phyloP scores from a whole-genome alignment of 768 basidiomycete species.

The Daedalea quercina region DNA sequence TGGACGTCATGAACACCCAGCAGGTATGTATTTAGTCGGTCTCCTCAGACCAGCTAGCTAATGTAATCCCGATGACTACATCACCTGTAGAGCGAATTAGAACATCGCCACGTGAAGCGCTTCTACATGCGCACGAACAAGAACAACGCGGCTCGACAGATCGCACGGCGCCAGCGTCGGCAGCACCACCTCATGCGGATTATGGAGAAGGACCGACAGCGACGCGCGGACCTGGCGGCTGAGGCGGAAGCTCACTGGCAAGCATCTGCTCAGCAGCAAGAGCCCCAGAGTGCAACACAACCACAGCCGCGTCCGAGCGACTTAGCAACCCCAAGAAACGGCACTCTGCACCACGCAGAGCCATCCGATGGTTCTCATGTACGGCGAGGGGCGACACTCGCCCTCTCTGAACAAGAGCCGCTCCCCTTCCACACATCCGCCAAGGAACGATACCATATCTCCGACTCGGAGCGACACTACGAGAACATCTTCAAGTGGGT shows the following conservation, averaged over 20 bases:
- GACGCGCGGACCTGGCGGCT: background rate
- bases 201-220: background rate
- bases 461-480: background rate
- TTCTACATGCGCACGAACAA: conserved; percentile 33
- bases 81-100: conserved; percentile 30
- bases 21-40: conserved; percentile 13
- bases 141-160: conserved; percentile 20
- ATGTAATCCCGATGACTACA: no score
- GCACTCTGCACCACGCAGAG: background rate
- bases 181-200: conserved; percentile 1
- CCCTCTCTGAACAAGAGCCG: background rate
- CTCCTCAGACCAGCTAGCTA: background rate
- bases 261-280: no score
- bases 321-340: background rate
- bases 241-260: background rate
- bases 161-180: conserved; percentile 20
- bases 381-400: background rate
- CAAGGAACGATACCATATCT: conserved; percentile 20
- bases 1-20: conserved; percentile 21
- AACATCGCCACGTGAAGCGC: conserved; percentile 31
- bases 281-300: background rate
- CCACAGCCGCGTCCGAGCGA: background rate
- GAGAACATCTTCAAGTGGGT: conserved; percentile 8
- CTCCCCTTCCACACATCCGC: conserved; percentile 1
- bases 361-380: background rate